A percentile compares a stretch with the other conserved stretches of the same genome.
Evolutionary conservation across 225 moss, liverwort and hornwort species (phyloP).

Genomic region (Physcomitrellopsis africana): DNA sequence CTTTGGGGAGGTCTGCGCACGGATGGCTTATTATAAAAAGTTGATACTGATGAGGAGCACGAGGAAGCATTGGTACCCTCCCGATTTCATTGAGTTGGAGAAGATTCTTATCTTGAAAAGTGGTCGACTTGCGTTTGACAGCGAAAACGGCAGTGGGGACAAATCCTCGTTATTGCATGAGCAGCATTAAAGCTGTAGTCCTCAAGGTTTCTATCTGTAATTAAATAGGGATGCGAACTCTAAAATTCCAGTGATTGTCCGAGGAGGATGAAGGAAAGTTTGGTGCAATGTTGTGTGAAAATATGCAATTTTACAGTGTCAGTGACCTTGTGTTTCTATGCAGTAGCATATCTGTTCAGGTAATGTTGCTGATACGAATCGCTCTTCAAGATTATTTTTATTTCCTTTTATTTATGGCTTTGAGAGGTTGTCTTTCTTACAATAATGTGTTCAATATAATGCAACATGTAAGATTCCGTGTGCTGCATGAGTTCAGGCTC

Average conservation of each 20-base stretch:
- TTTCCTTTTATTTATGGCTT: not conserved
- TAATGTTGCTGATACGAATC: not conserved
- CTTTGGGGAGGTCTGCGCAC: conserved; percentile 44
- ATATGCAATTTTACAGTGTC: not conserved
- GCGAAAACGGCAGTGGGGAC: conserved; percentile 35
- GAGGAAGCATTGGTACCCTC: conserved; percentile 51
- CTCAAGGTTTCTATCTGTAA: not conserved
- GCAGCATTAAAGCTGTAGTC: conserved; percentile 14
- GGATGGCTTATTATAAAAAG: conserved; percentile 48
- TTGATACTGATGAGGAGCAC: conserved; percentile 56
- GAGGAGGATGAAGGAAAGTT: conserved; percentile 2
- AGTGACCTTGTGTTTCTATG: not conserved
- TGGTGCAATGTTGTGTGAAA: conserved; percentile 7
- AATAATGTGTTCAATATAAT: not conserved
- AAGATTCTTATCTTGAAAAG: conserved; percentile 45
- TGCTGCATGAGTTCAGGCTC: conserved; percentile 6
- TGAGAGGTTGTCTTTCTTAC: not conserved
- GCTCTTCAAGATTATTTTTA: not conserved
- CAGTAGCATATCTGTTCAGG: conserved; percentile 8
- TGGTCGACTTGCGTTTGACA: conserved; percentile 39
- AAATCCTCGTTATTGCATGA: conserved; percentile 31
- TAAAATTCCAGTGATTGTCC: conserved; percentile 1
- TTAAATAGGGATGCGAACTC: not conserved
- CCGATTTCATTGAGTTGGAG: conserved; percentile 50
- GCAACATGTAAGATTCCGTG: not conserved